Evolutionary conservation across 192 early-diverging fungal species (phyloP).

Genomic region (Gigaspora rosea): DNA sequence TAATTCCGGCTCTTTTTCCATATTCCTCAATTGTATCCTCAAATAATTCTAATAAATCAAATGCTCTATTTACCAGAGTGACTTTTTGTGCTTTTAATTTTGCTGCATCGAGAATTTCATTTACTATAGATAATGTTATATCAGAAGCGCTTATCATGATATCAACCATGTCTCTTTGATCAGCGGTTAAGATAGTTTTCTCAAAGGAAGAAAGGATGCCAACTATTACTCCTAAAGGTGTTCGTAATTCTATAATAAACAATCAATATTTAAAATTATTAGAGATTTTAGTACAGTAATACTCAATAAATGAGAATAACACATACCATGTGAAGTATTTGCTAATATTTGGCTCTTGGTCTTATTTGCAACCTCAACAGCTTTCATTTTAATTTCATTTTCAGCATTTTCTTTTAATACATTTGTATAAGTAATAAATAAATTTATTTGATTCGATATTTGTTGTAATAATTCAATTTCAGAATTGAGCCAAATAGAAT

Average conservation of each 20-base stretch:
- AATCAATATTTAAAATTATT: neutral
- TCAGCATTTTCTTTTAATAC: neutral
- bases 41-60: too few species aligned
- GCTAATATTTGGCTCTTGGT: too few species aligned
- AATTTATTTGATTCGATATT: slow-evolving; percentile 39
- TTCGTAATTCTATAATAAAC: slow-evolving; percentile 11
- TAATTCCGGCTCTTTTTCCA: slow-evolving; percentile 40
- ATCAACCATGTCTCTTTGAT: slow-evolving; percentile 49
- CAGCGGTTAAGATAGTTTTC: slow-evolving; percentile 40
- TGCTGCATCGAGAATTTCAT: slow-evolving; percentile 19
- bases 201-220: slow-evolving; percentile 46
- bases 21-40: too few species aligned
- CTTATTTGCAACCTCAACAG: too few species aligned
- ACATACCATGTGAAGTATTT: slow-evolving; percentile 27
- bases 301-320: neutral
- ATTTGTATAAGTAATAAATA: slow-evolving; percentile 41
- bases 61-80: too few species aligned
- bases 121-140: slow-evolving; percentile 45
- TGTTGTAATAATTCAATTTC: slow-evolving; percentile 29
- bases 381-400: too few species aligned
- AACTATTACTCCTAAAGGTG: slow-evolving; percentile 43
- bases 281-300: neutral
- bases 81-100: too few species aligned
- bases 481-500: slow-evolving; percentile 35
- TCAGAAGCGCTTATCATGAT: slow-evolving; percentile 48